Conservation (phyloP, 169 alveolate species). For the Plasmodium malariae region DNA sequence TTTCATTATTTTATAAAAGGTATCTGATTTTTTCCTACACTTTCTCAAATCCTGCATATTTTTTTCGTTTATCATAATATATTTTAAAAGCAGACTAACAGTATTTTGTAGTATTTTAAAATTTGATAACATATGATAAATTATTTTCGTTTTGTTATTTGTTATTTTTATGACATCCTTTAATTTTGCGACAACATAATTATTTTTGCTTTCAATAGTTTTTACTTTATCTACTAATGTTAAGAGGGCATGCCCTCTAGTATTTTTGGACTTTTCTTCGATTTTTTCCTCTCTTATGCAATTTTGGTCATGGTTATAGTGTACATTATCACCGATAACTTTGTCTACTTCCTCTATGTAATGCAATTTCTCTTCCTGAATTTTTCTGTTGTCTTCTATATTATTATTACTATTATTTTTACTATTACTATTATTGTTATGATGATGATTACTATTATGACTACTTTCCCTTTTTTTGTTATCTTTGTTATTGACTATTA, state of each 20-base stretch:
- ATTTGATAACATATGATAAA: conserved; percentile 64
- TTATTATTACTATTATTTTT: conserved; percentile 13
- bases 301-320: conserved; percentile 27
- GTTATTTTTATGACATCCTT: conserved; percentile 63
- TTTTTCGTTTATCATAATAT: conserved; percentile 71
- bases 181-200: conserved; percentile 45
- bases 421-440: too few relatives aligned
- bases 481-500: conserved; percentile 43
- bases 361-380: conserved; percentile 24
- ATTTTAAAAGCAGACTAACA: conserved; percentile 41
- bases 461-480: not conserved
- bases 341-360: conserved; percentile 37
- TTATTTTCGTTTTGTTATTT: conserved; percentile 62
- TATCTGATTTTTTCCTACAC: conserved; percentile 22
- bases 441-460: too few relatives aligned
- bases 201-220: conserved; percentile 63
- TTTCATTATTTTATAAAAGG: conserved; percentile 31
- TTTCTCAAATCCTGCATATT: conserved; percentile 53
- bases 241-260: conserved; percentile 68
- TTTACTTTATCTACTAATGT: conserved; percentile 69
- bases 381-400: conserved; percentile 13
- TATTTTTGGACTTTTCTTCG: conserved; percentile 64
- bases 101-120: conserved; percentile 59
- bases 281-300: conserved; percentile 72
- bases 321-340: conserved; percentile 36